Evolutionary conservation across 192 early-diverging fungal species (phyloP).

Genomic region (Coemansia sp.): DNA sequence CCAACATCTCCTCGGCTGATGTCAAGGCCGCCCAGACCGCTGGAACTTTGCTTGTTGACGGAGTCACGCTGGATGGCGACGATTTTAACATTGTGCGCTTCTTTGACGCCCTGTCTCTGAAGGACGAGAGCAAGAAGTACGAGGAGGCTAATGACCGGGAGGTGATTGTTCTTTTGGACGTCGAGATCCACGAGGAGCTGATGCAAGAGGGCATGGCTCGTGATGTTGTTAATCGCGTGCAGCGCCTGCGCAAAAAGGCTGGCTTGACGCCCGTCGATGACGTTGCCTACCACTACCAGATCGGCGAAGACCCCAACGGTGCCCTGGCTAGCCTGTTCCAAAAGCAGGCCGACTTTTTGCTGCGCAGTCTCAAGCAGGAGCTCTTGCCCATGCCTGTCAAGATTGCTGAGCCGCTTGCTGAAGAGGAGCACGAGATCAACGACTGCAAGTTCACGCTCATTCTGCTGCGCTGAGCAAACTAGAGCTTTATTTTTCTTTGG

Average conservation of each 20-base stretch:
- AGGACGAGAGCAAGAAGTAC: slow-evolving; percentile 53
- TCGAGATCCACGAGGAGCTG: slow-evolving; percentile 73
- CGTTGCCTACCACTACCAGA: slow-evolving; percentile 78
- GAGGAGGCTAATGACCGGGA: slow-evolving; percentile 79
- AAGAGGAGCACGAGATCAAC: slow-evolving; percentile 75
- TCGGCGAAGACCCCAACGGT: slow-evolving; percentile 68
- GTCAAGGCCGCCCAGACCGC: slow-evolving; percentile 78
- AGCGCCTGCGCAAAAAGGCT: slow-evolving; percentile 95
- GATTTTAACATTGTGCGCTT: slow-evolving; percentile 85
- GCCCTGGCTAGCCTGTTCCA: slow-evolving; percentile 69
- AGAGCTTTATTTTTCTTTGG: background rate
- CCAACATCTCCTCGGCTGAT: slow-evolving; percentile 67
- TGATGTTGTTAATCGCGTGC: slow-evolving; percentile 95
- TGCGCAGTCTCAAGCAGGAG: slow-evolving; percentile 70
- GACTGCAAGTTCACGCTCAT: slow-evolving; percentile 74
- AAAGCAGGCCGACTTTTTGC: slow-evolving; percentile 70
- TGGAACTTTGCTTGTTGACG: slow-evolving; percentile 70
- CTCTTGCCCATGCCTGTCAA: slow-evolving; percentile 45
- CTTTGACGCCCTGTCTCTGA: slow-evolving; percentile 68
- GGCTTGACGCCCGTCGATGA: slow-evolving; percentile 84
- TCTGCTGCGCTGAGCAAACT: slow-evolving; percentile 42
- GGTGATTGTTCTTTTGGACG: slow-evolving; percentile 86
- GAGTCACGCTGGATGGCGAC: slow-evolving; percentile 73
- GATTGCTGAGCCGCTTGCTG: slow-evolving; percentile 59
- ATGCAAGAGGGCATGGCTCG: slow-evolving; percentile 89